A percentile compares a stretch with the other conserved stretches of the same genome.
These are phyloP conservation scores for Paramecium caudatum DNA, from an alignment of 73 alveolate genomes.

Conservation along the genomic window DNA sequence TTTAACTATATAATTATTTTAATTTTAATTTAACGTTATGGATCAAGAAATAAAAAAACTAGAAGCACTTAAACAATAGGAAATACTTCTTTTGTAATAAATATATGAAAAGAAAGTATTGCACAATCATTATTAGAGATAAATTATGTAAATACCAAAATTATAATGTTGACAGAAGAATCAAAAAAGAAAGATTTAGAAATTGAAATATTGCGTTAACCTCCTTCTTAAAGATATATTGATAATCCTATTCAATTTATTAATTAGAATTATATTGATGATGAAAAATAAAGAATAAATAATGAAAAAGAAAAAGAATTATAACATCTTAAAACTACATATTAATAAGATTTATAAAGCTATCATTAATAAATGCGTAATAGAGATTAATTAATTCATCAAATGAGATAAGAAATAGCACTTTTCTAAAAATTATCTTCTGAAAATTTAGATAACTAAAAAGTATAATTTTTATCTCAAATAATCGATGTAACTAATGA, in stretches of 20 bases:
- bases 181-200: slow-evolving; percentile 28
- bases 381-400: slow-evolving; percentile 2
- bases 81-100: not conserved
- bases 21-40: slow-evolving; percentile 47
- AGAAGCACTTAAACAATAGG: slow-evolving; percentile 17
- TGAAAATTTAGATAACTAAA: not conserved
- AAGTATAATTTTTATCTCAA: not conserved
- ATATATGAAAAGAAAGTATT: slow-evolving; percentile 35
- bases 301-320: slow-evolving; percentile 16
- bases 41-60: slow-evolving; percentile 41
- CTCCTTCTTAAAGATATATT: too few relatives aligned
- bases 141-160: slow-evolving; percentile 23
- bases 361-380: slow-evolving; percentile 16
- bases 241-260: too few relatives aligned
- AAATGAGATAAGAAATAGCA: slow-evolving; percentile 6
- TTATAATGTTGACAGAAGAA: not conserved
- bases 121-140: not conserved
- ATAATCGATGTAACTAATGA: slow-evolving; percentile 40
- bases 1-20: too few relatives aligned
- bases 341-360: not conserved
- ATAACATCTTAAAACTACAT: not conserved
- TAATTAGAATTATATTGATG: too few relatives aligned
- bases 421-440: not conserved
- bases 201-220: too few relatives aligned
- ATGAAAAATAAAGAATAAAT: not conserved